A percentile compares a stretch with the other conserved stretches of the same genome.
Conservation (phyloP, 768 basidiomycete species). For the Epithele typhae region DNA sequence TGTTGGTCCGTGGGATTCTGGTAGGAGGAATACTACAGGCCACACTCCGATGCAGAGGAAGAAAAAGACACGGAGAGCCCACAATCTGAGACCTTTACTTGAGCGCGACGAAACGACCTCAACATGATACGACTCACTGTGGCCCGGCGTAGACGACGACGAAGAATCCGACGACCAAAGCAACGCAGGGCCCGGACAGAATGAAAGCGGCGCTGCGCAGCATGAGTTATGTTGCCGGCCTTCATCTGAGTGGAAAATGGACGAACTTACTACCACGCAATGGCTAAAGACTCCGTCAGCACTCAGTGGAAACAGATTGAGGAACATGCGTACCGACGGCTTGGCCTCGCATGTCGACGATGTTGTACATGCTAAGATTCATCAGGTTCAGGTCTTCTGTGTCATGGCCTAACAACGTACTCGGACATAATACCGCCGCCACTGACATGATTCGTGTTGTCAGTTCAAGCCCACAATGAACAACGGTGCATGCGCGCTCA, state of each 20-base stretch:
- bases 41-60: constrained; percentile 12
- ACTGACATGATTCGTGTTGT: not conserved
- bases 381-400: not conserved
- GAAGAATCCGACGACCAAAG: constrained; percentile 21
- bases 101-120: not conserved
- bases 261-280: constrained; percentile 9
- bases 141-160: constrained; percentile 13
- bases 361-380: not conserved
- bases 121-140: constrained; percentile 2
- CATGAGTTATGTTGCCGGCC: too few relatives aligned
- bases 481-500: too few relatives aligned
- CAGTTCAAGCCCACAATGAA: not conserved
- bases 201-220: constrained; percentile 13
- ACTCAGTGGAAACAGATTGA: too few relatives aligned
- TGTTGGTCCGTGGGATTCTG: constrained; percentile 19
- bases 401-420: too few relatives aligned
- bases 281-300: constrained; percentile 6
- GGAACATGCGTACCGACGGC: not conserved
- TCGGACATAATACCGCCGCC: constrained; percentile 13
- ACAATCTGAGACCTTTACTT: constrained; percentile 10
- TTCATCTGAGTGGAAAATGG: too few relatives aligned
- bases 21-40: constrained; percentile 17
- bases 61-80: constrained; percentile 20
- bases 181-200: constrained; percentile 17
- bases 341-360: not conserved